Base-by-base conservation (phyloP, 2,329 filamentous ascomycete genomes). In the Neofusicoccum ribis region DNA sequence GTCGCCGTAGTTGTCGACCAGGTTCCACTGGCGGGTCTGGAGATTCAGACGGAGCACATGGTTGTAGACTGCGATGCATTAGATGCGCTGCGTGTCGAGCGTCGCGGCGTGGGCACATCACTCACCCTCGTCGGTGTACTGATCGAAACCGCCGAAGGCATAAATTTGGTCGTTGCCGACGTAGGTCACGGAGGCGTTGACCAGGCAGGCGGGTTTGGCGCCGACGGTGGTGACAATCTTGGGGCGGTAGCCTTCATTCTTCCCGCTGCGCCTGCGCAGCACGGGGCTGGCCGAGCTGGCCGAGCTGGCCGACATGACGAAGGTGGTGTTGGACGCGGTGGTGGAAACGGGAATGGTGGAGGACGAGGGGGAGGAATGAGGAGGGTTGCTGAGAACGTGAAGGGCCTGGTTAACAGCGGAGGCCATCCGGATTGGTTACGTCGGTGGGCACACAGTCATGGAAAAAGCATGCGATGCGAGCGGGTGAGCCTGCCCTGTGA, bases 171-270 rank as follows among this genome's bases (percentile, higher is more conserved):
- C 95, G 80, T 97, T 95, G 66, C 93, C 93, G 73, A 95, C 97
- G 77, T 97, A 97, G n/a, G 95, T 99, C 67, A 98, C 94, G 0
- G 95, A 98, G 61, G 95, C 95, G 82, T 99, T 99, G 70, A 99
- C 94, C 58, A 99, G 85, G 75, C 94, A 98, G 41, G 95, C 93
- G 43, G 95, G 95, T 70, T 93, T 88, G 79, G 83, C 81, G 65
- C 82, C 82, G 59, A 84, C 79, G 11, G 82, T 84, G 39, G 81
- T 82, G 69, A 84, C 94, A 67, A 97, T 91, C 75, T 89, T 91
- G 41, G 94, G 94, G 58, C 90, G 89, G 78, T 96, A 96, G 69
- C 88, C 88, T 74, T 96, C 92, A 64, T 84, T 83, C 66, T 84
- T 84, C 20, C 84, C 82, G 66, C 73, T 76, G 52, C 78, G 75